phyloP scores from a whole-genome alignment of 345 rosid species.

The Brassica carinata region DNA sequence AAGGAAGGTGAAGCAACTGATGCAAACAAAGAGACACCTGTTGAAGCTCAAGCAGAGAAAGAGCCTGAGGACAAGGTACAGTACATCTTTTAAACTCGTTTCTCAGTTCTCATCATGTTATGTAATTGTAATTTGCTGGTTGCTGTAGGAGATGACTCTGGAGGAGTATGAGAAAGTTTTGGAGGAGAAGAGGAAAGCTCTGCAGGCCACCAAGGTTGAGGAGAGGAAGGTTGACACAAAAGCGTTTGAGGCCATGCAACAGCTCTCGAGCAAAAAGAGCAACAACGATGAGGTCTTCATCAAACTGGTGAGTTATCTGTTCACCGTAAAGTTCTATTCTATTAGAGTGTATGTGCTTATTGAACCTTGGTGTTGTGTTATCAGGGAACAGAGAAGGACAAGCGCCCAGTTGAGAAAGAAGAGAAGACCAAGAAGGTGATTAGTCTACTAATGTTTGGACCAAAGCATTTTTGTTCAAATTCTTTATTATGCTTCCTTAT shows the following conservation, averaged over 20 bases:
- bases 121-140: neutral
- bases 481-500: neutral
- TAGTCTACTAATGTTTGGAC: slow-evolving; percentile 7
- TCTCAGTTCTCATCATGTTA: neutral
- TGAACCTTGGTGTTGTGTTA: neutral
- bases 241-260: slow-evolving; percentile 71
- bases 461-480: neutral
- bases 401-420: slow-evolving; percentile 57
- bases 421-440: slow-evolving; percentile 63
- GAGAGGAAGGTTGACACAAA: slow-evolving; percentile 68
- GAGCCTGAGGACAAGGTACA: slow-evolving; percentile 62
- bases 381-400: slow-evolving; percentile 76
- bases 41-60: slow-evolving; percentile 39
- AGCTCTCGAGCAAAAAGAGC: slow-evolving; percentile 67
- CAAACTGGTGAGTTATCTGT: slow-evolving; percentile 50
- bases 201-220: slow-evolving; percentile 55
- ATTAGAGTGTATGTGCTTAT: neutral
- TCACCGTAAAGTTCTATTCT: neutral
- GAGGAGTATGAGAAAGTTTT: slow-evolving; percentile 82
- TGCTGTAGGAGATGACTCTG: slow-evolving; percentile 74
- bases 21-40: slow-evolving; percentile 47
- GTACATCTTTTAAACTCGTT: neutral
- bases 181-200: slow-evolving; percentile 69
- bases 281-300: slow-evolving; percentile 56
- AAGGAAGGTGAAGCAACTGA: slow-evolving; percentile 61